Conservation (phyloP, 345 rosid species). For the Barbarea vulgaris region DNA sequence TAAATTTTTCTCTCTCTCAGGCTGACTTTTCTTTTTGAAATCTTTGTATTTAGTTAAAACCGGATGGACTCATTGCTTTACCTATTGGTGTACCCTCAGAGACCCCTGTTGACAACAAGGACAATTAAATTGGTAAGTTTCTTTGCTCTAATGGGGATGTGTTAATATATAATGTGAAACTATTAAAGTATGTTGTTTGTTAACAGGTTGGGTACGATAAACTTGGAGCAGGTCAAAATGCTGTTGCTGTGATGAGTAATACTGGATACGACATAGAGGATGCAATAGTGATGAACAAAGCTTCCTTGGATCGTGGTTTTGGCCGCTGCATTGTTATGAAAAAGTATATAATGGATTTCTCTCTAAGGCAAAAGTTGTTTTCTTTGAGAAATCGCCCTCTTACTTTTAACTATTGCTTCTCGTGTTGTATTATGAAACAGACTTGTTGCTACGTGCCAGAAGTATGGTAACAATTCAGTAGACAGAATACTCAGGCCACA, state of each 20-base stretch:
- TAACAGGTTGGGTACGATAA: conserved; percentile 90
- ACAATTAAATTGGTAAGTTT: conserved; percentile 87
- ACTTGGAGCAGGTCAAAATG: conserved; percentile 99
- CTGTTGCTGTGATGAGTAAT: conserved; percentile 96
- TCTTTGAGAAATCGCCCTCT: conserved; percentile 12
- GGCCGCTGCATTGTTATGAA: conserved; percentile 97
- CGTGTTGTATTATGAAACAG: conserved; percentile 44
- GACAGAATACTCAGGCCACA: conserved; percentile 79
- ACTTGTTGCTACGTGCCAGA: conserved; percentile 49
- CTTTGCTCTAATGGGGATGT: not conserved
- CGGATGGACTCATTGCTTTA: conserved; percentile 93
- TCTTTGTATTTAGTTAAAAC: conserved; percentile 48
- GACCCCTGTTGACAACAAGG: conserved; percentile 88
- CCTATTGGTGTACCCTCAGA: conserved; percentile 90
- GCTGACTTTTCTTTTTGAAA: conserved; percentile 3
- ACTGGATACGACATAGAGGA: conserved; percentile 98
- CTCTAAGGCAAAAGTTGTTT: not conserved
- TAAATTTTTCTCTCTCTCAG: conserved; percentile 13
- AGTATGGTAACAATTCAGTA: conserved; percentile 47
- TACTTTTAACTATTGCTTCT: conserved; percentile 23
- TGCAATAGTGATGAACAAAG: conserved; percentile 96
- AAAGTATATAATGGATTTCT: conserved; percentile 52
- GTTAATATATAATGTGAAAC: conserved; percentile 2
- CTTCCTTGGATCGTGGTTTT: conserved; percentile 97
- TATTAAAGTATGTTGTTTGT: conserved; percentile 20